These are phyloP conservation scores for Fusarium coffeatum DNA, from an alignment of 2,329 filamentous ascomycete species.

Conservation along the genomic window DNA sequence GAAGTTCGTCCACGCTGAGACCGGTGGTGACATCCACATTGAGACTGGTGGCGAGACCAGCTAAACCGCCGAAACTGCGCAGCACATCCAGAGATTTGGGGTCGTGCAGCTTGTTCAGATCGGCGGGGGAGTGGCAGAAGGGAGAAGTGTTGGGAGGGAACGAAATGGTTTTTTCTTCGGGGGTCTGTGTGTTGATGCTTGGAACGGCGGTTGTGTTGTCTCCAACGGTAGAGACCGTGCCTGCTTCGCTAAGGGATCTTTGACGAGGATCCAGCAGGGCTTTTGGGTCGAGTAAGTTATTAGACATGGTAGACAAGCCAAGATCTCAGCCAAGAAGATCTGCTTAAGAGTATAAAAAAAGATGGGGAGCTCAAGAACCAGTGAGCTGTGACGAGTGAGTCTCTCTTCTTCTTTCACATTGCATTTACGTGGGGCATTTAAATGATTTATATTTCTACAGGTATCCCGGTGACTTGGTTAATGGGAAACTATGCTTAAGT, in stretches of 20 bases:
- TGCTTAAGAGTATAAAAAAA: not conserved
- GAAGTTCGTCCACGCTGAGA: conserved; percentile 21
- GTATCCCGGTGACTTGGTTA: not conserved
- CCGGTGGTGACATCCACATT: conserved; percentile 17
- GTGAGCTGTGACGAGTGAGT: conserved; percentile 29
- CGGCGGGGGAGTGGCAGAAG: conserved; percentile 5
- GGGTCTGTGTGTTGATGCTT: conserved; percentile 20
- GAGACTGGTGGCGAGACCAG: conserved; percentile 13
- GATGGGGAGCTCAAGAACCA: conserved; percentile 19
- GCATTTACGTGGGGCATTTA: conserved; percentile 16
- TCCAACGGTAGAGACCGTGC: conserved; percentile 12
- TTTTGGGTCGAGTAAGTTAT: conserved; percentile 32
- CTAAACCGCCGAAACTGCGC: conserved; percentile 6
- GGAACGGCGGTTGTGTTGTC: conserved; percentile 29
- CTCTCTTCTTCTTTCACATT: not conserved
- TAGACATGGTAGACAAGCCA: conserved; percentile 22
- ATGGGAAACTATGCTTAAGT: conserved; percentile 16
- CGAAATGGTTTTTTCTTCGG: not conserved
- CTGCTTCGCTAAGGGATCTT: conserved; percentile 30
- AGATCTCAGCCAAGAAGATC: not conserved
- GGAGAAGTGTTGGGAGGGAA: conserved; percentile 1
- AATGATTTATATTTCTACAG: conserved; percentile 11
- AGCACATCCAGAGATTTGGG: conserved; percentile 22
- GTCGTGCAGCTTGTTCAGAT: conserved; percentile 11
- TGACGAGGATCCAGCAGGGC: conserved; percentile 30